Percentiles rank a stretch among this genome's conserved stretches.
phyloP scores from a whole-genome alignment of 148 eudicot species.

The Rhododendron simsii region DNA sequence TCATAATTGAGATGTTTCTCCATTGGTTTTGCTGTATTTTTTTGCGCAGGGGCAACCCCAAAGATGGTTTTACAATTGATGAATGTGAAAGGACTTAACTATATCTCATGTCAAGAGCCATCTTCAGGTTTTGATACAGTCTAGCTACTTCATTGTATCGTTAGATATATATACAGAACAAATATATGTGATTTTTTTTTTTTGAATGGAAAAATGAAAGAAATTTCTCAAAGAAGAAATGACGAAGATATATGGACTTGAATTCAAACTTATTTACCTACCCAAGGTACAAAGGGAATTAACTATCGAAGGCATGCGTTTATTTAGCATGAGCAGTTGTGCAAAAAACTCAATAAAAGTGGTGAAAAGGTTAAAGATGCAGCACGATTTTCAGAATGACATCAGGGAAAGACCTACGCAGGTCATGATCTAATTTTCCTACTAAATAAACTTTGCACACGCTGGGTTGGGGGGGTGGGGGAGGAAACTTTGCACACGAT shows the following conservation, averaged over 20 bases:
- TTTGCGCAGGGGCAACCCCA: slow-evolving; percentile 64
- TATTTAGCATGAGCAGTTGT: too few species aligned
- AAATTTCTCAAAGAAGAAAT: not conserved
- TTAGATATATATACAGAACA: not conserved
- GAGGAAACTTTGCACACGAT: not conserved
- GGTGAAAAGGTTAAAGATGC: not conserved
- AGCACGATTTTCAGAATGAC: not conserved
- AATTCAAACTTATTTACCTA: not conserved
- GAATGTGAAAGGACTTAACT: slow-evolving; percentile 60
- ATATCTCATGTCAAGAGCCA: slow-evolving; percentile 79
- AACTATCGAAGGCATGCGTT: too few species aligned
- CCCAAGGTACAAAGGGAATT: not conserved
- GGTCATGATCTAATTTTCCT: not conserved
- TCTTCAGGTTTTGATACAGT: slow-evolving; percentile 50
- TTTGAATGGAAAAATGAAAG: not conserved
- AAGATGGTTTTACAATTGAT: slow-evolving; percentile 57
- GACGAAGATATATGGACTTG: not conserved
- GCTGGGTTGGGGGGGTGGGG: too few species aligned
- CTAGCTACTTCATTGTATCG: not conserved
- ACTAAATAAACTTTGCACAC: not conserved
- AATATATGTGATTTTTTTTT: not conserved
- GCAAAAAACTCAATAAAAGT: too few species aligned
- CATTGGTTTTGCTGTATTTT: not conserved
- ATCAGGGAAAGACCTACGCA: not conserved
- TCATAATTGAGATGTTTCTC: not conserved